A percentile compares a stretch with the other conserved stretches of the same genome.
Evolutionary conservation across 176 grass and related monocot genomes (phyloP).

Genomic region (Pontederia crassipes): DNA sequence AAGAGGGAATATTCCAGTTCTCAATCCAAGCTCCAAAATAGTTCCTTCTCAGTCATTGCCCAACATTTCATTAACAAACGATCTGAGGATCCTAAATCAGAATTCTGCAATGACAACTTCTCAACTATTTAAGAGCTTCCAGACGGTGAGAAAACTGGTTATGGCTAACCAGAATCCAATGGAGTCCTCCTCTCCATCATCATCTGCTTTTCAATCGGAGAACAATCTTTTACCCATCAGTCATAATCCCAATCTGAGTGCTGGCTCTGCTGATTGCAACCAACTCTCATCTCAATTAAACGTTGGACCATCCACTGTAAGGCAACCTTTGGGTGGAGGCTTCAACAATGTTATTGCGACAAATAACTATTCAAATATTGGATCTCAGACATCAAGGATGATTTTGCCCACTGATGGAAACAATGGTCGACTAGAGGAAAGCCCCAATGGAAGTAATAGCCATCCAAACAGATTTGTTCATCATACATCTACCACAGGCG

Average conservation of each 20-base stretch:
- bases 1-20: conserved; percentile 31
- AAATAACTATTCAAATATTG: conserved; percentile 4
- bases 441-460: conserved; percentile 14
- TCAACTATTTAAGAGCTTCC: conserved; percentile 42
- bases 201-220: conserved; percentile 34
- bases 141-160: conserved; percentile 29
- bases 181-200: conserved; percentile 30
- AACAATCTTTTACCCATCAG: conserved; percentile 26
- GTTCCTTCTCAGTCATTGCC: conserved; percentile 27
- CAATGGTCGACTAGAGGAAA: conserved; percentile 14
- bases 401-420: conserved; percentile 11
- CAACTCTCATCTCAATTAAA: conserved; percentile 50
- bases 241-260: conserved; percentile 40
- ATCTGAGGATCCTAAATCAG: conserved; percentile 27
- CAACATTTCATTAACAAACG: conserved; percentile 31
- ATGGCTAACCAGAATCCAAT: conserved; percentile 34
- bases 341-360: conserved; percentile 1
- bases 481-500: conserved; percentile 28
- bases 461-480: conserved; percentile 19
- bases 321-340: conserved; percentile 46
- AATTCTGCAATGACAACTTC: conserved; percentile 34
- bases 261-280: conserved; percentile 35
- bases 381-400: not conserved
- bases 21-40: conserved; percentile 36
- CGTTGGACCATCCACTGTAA: conserved; percentile 41